Base-by-base conservation (phyloP, 257 asterid species). In the Forsythia suspensa region DNA sequence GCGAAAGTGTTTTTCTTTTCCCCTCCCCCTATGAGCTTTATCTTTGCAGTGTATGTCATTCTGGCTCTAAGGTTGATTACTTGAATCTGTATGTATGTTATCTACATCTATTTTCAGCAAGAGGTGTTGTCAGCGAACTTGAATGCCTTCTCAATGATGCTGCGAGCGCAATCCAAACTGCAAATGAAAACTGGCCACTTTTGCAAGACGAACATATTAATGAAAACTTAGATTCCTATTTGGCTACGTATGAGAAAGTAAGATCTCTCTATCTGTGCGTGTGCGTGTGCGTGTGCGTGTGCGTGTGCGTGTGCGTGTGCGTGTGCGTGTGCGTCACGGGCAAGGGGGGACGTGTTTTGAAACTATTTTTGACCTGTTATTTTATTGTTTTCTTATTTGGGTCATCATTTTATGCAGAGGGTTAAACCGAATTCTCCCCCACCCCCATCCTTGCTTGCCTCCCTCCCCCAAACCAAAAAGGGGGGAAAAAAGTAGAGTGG, bases 81-180 rank as follows among this genome's bases (percentile, higher is more conserved):
- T 79, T 41, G 38, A 59, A 66, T 74, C 34, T 80, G 63, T 36
- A 24, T 63, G 24, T 24, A 63, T 63, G 70, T 63, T 3, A 3
- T 24, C 70, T 24, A 63, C 72, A 11, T 65, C 68, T 67, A 21
- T 48, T 86, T 82, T 84, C 93, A 94, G 98, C 85, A 5, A 84
- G 83, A 82, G 40, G 36, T 81, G 78, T 90, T 15, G 55, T 90
- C 73, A 76, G 81, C 71, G 97, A 90, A 70, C 92, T 94, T 55
- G 88, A 86, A 76, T 52, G 84, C 87, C 89, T 92, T 74, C 78
- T 94, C 43, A 85, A 84, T 73, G 87, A 86, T 66, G 95, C 88
- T 39, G 83, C 88, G 70, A 83, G 65, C 0, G 78, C 75, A 15
- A 80, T 88, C 76, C 86, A 87, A 84, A 80, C 77, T 76, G 71